Conservation (phyloP, 2,329 filamentous ascomycete genomes). For the Bimuria novae-zelandiae region DNA sequence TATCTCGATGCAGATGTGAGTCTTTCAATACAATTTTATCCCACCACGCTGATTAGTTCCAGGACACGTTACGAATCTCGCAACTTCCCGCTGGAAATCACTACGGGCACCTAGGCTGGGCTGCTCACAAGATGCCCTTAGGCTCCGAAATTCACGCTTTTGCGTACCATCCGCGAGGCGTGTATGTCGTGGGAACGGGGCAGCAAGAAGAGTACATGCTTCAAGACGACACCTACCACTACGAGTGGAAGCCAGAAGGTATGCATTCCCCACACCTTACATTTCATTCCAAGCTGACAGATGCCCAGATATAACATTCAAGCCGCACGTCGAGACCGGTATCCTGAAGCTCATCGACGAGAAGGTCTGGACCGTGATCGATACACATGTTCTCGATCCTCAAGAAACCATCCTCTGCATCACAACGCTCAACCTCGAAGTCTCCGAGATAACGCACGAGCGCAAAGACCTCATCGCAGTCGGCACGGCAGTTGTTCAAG, state of each 20-base stretch:
- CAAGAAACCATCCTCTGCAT: constrained; percentile 81
- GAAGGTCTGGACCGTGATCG: constrained; percentile 76
- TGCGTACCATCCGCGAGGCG: constrained; percentile 75
- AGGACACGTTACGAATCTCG: constrained; percentile 74
- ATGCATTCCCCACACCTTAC: constrained; percentile 13
- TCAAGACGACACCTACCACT: constrained; percentile 82
- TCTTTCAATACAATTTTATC: neutral
- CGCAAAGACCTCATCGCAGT: constrained; percentile 80
- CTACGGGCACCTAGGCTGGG: constrained; percentile 76
- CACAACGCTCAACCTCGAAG: constrained; percentile 81
- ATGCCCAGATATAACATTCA: constrained; percentile 55
- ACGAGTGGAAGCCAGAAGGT: constrained; percentile 77
- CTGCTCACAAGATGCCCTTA: constrained; percentile 72
- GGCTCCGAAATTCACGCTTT: constrained; percentile 72
- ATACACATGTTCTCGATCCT: constrained; percentile 72
- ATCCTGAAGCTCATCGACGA: constrained; percentile 79
- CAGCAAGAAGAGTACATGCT: constrained; percentile 74
- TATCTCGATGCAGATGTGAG: constrained; percentile 69
- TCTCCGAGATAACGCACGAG: constrained; percentile 89
- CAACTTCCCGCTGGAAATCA: constrained; percentile 70
- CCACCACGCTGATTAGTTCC: constrained; percentile 17
- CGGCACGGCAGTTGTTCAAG: constrained; percentile 82
- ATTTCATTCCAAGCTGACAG: neutral
- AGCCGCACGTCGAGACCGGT: constrained; percentile 72
- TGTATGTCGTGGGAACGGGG: constrained; percentile 78